Evolutionary conservation across 352 stramenopile genomes (phyloP), one percentile per base, ranked within the genome.

Genomic region (Albugo laibachii): DNA sequence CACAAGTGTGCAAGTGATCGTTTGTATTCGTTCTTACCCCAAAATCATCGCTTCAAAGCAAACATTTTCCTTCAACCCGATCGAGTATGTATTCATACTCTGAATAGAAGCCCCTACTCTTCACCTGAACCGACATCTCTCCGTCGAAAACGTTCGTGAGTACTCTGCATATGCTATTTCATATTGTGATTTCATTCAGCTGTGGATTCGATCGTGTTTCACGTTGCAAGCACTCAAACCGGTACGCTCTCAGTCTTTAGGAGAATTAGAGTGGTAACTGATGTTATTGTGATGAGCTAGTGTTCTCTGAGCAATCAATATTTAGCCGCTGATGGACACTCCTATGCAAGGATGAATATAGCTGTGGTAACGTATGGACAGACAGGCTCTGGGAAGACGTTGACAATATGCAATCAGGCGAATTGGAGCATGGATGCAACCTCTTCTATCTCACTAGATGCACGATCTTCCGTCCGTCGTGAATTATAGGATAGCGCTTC

Each of bases 261-360:
- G 8, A 8, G n/a, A n/a, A n/a, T n/a, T n/a, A 24, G 8, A 43
- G 16, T 24, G 38, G 20, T 10, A 10, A 24, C 38, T 43, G 38
- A 19, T 8, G 38, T 14, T 43, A 24, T 8, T 24, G 8, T 43
- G 8, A 43, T 43, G 16, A 3, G 3, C 31, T n/a, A 58, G 74
- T 81, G 18, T 45, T 92, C 36, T 92, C 87, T 27, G 58, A 77
- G 13, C 57, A 80, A 48, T 71, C 70, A n/a, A n/a, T 15, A 51
- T 92, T 39, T 52, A 83, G 49, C 76, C 79, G n/a, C 68, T 77
- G 54, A 71, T 92, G 59, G 59, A 75, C 19, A 79, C 75, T 11
- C 88, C 88, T 49, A 49, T 92, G 10, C 76, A 89, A 61, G 79
- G 79, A n/a, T 92, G 56, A 92, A 92, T 45, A 75, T 86, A 21